Evolutionary conservation across 768 basidiomycete genomes (phyloP).

Genomic region (Mycena metata): DNA sequence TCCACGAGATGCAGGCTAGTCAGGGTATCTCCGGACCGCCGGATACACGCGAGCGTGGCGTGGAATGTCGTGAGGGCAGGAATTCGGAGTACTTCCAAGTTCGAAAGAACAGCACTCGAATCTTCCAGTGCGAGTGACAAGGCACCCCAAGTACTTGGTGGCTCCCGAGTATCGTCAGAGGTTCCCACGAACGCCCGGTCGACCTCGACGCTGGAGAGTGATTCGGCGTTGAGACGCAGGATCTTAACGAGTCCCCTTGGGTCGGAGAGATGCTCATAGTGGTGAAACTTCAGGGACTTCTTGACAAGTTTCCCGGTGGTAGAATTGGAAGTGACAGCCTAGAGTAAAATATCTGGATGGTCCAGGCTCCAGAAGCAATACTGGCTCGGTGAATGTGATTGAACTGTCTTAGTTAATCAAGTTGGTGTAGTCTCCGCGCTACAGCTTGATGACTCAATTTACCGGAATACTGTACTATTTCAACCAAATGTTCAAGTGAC

Average conservation of each 20-base stretch:
- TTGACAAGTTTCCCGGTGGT: no score
- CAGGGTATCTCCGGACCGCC: conserved; percentile 44
- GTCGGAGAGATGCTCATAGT: conserved; percentile 28
- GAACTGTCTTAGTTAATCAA: no score
- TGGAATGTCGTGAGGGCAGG: conserved; percentile 38
- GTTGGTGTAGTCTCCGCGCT: no score
- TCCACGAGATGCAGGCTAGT: conserved; percentile 43
- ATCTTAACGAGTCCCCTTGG: conserved; percentile 19
- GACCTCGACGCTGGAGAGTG: conserved; percentile 25
- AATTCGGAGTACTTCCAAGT: conserved; percentile 17
- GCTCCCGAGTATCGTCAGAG: background rate
- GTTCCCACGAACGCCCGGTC: conserved; percentile 18
- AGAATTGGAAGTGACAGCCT: no score
- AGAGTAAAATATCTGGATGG: no score
- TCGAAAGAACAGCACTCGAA: background rate
- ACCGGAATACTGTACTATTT: no score
- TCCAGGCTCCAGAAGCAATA: no score
- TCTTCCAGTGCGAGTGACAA: conserved; percentile 13
- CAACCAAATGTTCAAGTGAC: no score
- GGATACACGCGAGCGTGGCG: conserved; percentile 44
- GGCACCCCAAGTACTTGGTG: conserved; percentile 27
- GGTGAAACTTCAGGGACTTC: no score
- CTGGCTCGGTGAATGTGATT: no score
- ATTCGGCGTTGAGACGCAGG: conserved; percentile 13
- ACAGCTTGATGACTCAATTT: no score